Base-by-base conservation (phyloP, 2,329 filamentous ascomycete species). In the Orbilia blumenaviensis region DNA sequence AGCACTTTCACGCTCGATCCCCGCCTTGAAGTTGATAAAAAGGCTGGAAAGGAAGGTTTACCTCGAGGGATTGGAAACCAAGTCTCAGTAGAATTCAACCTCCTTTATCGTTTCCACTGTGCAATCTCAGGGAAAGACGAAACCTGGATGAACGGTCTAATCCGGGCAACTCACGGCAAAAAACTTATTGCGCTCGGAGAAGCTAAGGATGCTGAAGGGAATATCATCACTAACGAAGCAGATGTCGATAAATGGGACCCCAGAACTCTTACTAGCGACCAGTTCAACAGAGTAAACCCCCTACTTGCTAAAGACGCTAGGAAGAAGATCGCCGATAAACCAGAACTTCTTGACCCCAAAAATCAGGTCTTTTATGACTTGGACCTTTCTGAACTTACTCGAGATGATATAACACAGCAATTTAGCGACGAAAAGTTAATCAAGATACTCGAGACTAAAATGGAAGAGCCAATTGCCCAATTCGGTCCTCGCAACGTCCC, bases 11-110 rank as follows among this genome's bases (percentile, higher is more conserved):
- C 86, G 6, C 83, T 91, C 3, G 88, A 91, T 74, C 89, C 89
- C 1, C 86, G 89, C 21, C 85, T 86, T n/a, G 86, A 89, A 0
- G 87, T 89, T 42, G 85, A 82, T 79, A 87, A 86, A 71, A 82
- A 83, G 50, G 83, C 82, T 56, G 82, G 84, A 1, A 77, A 83
- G 8, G 80, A 83, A 62, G 81, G 82, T 2, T 84, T 87, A 0
- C 83, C 85, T 0, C 84, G 87, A 50, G 89, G 88, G 1, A 85
- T 88, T 1, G 89, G 89, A 10, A 91, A 91, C 79, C 88, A 90
- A 78, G 88, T 90, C 50, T 89, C 87, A 44, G 89, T 88, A 2
- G 89, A 91, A 81, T 91, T 91, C 82, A 91, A 91, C 74, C 83
- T 91, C 27, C 84, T 91, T 0, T 91, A 91, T 80, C 84, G 89